These are phyloP conservation scores for Abrus pulchellus DNA, from an alignment of 306 rosid species.

Conservation along the genomic window DNA sequence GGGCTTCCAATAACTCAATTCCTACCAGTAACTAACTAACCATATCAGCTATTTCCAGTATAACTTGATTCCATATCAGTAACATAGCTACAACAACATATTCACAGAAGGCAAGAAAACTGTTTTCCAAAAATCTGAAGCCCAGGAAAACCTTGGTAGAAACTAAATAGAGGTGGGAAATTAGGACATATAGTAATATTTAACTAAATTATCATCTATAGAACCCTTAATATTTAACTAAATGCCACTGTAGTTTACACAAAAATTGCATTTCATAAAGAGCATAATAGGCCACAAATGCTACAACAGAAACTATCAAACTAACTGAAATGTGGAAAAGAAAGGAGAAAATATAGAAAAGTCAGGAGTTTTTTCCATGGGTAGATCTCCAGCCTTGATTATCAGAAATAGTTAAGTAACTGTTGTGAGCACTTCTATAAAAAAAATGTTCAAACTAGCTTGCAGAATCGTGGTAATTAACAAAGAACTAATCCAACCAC, in stretches of 20 bases:
- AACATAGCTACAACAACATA: neutral
- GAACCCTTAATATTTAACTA: neutral
- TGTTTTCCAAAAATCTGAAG: neutral
- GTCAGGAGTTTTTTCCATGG: no score
- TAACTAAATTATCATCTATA: neutral
- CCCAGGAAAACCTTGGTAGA: neutral
- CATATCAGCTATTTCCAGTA: neutral
- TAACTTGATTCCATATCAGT: slow-evolving; percentile 15
- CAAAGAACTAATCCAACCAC: neutral
- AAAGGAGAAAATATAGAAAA: neutral
- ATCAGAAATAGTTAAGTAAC: no score
- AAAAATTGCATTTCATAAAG: neutral
- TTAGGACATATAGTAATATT: neutral
- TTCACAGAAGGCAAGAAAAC: slow-evolving; percentile 10
- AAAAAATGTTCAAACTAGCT: no score
- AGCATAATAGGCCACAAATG: neutral
- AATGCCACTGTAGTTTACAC: neutral
- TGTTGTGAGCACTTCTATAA: no score
- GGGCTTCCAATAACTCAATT: neutral
- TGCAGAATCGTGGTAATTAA: no score
- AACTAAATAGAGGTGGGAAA: slow-evolving; percentile 2
- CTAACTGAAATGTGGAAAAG: neutral
- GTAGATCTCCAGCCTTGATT: no score
- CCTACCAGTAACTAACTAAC: no score
- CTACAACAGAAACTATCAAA: neutral